phyloP scores from a whole-genome alignment of 495 filamentous ascomycete species.

The Neurospora tetrasperma region DNA sequence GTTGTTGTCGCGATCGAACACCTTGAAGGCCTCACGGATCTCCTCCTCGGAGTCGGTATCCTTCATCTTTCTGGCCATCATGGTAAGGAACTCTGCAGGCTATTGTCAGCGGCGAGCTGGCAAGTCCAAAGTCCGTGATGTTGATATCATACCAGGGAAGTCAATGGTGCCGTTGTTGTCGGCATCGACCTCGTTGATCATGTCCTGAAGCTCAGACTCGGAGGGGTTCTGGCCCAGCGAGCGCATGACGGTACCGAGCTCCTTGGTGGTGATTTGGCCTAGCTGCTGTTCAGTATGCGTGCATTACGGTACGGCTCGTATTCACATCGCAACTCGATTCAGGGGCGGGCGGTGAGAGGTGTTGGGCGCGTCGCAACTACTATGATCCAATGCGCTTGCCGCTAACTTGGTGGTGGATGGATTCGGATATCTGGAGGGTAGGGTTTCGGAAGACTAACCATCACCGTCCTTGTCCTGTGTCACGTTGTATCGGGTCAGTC shows the following conservation, averaged over 20 bases:
- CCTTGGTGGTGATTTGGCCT: constrained; percentile 99
- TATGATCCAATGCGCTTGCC: not conserved
- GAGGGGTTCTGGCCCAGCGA: constrained; percentile 99
- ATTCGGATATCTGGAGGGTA: not conserved
- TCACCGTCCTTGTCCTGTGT: constrained; percentile 98
- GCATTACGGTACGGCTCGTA: not conserved
- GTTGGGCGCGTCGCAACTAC: constrained; percentile 1
- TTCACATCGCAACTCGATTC: not conserved
- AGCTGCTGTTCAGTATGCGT: constrained; percentile 14
- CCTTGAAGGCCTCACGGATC: constrained; percentile 72
- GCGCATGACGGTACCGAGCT: constrained; percentile 97
- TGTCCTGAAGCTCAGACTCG: constrained; percentile 97
- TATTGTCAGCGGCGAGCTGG: constrained; percentile 17
- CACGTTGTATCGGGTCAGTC: constrained; percentile 10
- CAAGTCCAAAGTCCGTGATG: not conserved
- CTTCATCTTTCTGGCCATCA: constrained; percentile 99
- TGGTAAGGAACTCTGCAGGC: constrained; percentile 82
- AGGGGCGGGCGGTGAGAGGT: constrained; percentile 1
- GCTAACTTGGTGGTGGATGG: not conserved
- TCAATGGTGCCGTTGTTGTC: constrained; percentile 99
- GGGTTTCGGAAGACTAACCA: constrained; percentile 58
- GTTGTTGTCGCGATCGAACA: constrained; percentile 97
- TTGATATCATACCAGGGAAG: constrained; percentile 67
- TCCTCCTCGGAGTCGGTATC: constrained; percentile 99
- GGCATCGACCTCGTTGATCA: constrained; percentile 99